Base-by-base conservation (phyloP, 257 asterid species). In the Dorcoceras hygrometricum region DNA sequence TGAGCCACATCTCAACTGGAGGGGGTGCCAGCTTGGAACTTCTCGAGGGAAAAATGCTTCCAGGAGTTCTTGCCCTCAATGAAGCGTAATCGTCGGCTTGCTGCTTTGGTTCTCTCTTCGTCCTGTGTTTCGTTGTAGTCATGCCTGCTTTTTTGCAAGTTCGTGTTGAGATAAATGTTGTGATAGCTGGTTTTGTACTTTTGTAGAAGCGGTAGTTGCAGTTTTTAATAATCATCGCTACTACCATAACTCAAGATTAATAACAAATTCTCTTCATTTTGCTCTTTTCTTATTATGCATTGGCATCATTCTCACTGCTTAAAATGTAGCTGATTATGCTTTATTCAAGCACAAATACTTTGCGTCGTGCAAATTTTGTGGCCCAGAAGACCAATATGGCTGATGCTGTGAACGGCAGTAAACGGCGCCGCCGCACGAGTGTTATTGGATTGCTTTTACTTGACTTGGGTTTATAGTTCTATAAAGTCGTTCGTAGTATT, bases 11-110 rank as follows among this genome's bases (percentile, higher is more conserved):
- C 76, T 90, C 97, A 1, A 90, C 97, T 0, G 97, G 97, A 57
- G 96, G 97, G 0, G 97, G 97, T 57, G 97, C 96, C 23, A 90
- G 96, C 84, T 80, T 90, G 88, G 97, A 90, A 76, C 96, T 90
- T 73, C 89, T 90, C 0, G 97, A 90, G 75, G 97, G 97, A 62
- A 90, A 90, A 76, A 28, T 81, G 16, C 89, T 90, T 4, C 96
- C 97, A 10, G 97, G 97, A 55, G 96, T 86, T 66, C 84, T 90
- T 34, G 95, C 97, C 67, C 87, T 88, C 14, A 22, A 90, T 1
- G 89, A 91, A 4, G 96, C 96, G 53, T 90, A 66, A 80, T 69
- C 59, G 8, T 59, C 14, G 7, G 22, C 8, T 16, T 46, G 54
- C 7, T 43, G 20, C 34, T 7, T 65, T 7, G n/a, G 56, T 29